Percentiles rank a stretch among this genome's conserved stretches.
Conservation (phyloP, 202 grass and related monocot genomes). For the Schoenoplectus tabernaemontani region DNA sequence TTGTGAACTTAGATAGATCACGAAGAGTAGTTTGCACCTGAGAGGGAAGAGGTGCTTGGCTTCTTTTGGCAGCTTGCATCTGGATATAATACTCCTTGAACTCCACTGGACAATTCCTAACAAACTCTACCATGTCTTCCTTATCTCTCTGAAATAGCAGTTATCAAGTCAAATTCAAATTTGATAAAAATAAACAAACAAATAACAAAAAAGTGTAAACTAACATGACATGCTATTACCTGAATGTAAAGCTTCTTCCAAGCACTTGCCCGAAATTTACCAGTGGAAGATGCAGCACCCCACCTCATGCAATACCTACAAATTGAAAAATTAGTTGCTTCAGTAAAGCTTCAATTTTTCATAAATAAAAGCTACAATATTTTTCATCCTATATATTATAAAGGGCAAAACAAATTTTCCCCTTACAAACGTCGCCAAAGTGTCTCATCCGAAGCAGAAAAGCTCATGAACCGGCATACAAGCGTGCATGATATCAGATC, state of each 20-base stretch:
- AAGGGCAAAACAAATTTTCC: background rate
- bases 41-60: constrained; percentile 69
- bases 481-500: constrained; percentile 77
- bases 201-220: background rate
- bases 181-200: background rate
- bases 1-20: background rate
- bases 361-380: background rate
- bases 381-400: background rate
- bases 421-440: constrained; percentile 92
- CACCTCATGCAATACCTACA: constrained; percentile 87
- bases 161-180: constrained; percentile 2
- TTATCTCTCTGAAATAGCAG: constrained; percentile 40
- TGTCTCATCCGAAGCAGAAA: constrained; percentile 70
- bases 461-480: constrained; percentile 74
- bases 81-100: constrained; percentile 98
- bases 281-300: constrained; percentile 46
- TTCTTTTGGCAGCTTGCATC: constrained; percentile 93
- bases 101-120: constrained; percentile 61
- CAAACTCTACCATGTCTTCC: constrained; percentile 90
- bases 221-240: constrained; percentile 24
- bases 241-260: constrained; percentile 99
- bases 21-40: constrained; percentile 35
- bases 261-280: constrained; percentile 48
- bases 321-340: background rate
- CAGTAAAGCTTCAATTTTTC: background rate